Percentiles rank a stretch among this genome's conserved stretches.
Conservation (phyloP, 1,284 basidiomycete species). For the Ceratobasidium sp. region DNA sequence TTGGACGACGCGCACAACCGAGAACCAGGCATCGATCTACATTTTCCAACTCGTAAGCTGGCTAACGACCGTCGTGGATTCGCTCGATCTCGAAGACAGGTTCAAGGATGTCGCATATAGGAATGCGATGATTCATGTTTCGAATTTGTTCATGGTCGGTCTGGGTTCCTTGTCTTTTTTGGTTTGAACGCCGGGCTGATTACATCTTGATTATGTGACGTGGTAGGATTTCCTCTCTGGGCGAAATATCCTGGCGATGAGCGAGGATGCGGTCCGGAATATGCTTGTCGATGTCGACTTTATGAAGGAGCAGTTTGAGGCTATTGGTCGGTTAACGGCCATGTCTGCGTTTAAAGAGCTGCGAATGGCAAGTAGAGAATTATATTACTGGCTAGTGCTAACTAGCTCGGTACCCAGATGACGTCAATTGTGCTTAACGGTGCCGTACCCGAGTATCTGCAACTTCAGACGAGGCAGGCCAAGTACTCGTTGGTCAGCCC, state of each 20-base stretch:
- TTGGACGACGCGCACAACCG: constrained; percentile 79
- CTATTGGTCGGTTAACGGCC: constrained; percentile 76
- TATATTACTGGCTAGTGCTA: constrained; percentile 42
- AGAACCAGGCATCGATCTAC: constrained; percentile 87
- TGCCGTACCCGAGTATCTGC: constrained; percentile 81
- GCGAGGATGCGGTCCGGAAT: constrained; percentile 88
- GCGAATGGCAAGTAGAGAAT: constrained; percentile 68
- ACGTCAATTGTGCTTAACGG: constrained; percentile 79
- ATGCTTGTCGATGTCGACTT: constrained; percentile 86
- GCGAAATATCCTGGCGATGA: constrained; percentile 80
- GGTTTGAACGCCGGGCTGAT: background rate
- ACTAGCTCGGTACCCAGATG: constrained; percentile 63
- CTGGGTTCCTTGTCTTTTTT: constrained; percentile 25
- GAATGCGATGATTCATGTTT: constrained; percentile 86
- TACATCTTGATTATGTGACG: constrained; percentile 26
- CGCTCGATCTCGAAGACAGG: constrained; percentile 82
- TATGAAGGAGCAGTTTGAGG: constrained; percentile 82
- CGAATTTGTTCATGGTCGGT: constrained; percentile 83
- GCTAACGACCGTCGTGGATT: constrained; percentile 96
- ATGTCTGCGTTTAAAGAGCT: constrained; percentile 83
- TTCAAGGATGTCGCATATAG: constrained; percentile 91
- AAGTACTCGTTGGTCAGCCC: constrained; percentile 79
- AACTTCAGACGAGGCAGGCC: constrained; percentile 75
- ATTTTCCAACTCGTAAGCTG: constrained; percentile 96
- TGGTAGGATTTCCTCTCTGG: constrained; percentile 80